These are phyloP conservation scores for Penicillium argentinense DNA, from an alignment of 495 filamentous ascomycete genomes.

Conservation along the genomic window DNA sequence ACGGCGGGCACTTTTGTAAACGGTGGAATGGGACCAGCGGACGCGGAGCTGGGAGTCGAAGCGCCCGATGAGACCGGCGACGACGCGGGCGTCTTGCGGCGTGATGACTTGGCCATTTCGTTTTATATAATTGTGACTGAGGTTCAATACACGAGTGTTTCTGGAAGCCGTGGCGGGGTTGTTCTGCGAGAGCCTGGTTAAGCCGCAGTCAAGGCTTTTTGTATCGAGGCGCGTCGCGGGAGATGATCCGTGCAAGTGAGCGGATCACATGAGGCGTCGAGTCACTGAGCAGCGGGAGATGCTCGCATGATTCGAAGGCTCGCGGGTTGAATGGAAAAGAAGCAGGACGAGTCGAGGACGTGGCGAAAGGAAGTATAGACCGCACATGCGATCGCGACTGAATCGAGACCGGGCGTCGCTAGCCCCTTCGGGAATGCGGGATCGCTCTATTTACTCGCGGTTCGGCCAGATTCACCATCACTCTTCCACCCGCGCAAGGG, in stretches of 20 bases:
- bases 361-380: conserved; percentile 1
- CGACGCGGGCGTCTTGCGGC: conserved; percentile 30
- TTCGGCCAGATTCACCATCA: neutral
- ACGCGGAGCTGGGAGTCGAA: conserved; percentile 39
- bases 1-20: conserved; percentile 60
- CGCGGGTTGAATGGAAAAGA: neutral
- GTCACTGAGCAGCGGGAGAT: conserved; percentile 10
- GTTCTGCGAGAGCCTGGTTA: neutral
- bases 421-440: conserved; percentile 28
- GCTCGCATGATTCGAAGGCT: conserved; percentile 9
- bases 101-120: conserved; percentile 43
- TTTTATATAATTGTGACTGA: too few species aligned
- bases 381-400: neutral
- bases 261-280: conserved; percentile 33
- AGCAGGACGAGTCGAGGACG: neutral
- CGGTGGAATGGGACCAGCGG: conserved; percentile 52
- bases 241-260: conserved; percentile 28
- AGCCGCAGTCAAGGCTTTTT: conserved; percentile 3
- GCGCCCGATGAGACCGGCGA: conserved; percentile 31
- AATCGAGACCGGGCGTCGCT: neutral
- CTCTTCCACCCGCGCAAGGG: conserved; percentile 8
- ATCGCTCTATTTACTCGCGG: conserved; percentile 20
- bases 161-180: too few species aligned
- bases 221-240: conserved; percentile 16
- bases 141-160: too few species aligned